Percentiles rank a stretch among this genome's conserved stretches.
phyloP scores from a whole-genome alignment of 2,329 filamentous ascomycete species.

The Alternaria sp. region DNA sequence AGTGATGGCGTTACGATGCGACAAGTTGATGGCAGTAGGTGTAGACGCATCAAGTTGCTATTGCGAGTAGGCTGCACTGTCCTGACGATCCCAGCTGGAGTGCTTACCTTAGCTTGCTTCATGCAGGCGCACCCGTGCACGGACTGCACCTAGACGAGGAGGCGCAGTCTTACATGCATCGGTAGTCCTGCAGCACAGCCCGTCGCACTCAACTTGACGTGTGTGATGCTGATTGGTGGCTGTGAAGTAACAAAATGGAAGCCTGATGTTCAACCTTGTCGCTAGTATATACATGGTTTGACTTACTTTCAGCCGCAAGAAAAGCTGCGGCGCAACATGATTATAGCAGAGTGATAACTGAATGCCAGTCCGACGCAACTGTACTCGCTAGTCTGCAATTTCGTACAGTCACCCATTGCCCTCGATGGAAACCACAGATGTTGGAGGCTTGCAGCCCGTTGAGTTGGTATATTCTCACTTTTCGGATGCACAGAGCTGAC shows the following conservation, averaged over 20 bases:
- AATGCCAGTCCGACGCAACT: not conserved
- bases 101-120: not conserved
- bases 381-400: not conserved
- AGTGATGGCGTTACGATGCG: not conserved
- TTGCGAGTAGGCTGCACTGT: not conserved
- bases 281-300: not conserved
- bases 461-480: not conserved
- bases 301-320: not conserved
- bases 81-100: not conserved
- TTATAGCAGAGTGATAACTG: not conserved
- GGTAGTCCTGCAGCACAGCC: slow-evolving; percentile 22
- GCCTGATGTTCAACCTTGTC: not conserved
- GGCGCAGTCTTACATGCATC: not conserved
- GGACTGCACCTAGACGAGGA: not conserved
- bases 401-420: not conserved
- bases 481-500: not conserved
- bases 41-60: not conserved
- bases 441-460: not conserved
- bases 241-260: not conserved
- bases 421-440: not conserved
- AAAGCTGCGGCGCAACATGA: not conserved
- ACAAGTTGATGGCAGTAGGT: not conserved
- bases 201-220: slow-evolving; percentile 44
- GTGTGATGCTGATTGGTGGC: slow-evolving; percentile 29
- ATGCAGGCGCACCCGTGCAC: slow-evolving; percentile 22